Evolutionary conservation across 1,139 yeast species (phyloP), one percentile per base, ranked within the genome.

Genomic region (Taphrina wiesneri): DNA sequence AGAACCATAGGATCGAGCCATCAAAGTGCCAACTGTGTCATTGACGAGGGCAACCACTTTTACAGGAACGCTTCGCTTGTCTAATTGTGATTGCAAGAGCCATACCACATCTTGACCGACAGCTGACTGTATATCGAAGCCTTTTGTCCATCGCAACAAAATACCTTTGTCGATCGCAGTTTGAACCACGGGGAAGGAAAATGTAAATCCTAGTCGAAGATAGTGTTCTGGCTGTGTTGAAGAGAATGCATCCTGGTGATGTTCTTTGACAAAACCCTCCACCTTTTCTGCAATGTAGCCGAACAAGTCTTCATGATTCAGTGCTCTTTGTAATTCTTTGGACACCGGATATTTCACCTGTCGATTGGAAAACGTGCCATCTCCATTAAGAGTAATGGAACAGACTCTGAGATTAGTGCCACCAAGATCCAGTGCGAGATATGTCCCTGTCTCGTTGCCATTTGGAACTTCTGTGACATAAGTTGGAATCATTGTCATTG

Each of bases 121-220:
- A 52, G 90, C 85, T 72, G 92, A 97, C 41, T 85, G 83, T 72
- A 92, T 87, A 73, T 88, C 85, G 76, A 88, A 92, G 41, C 97
- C 97, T 77, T 92, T 92, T 34, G 97, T 90, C 98, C 98, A 92
- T 76, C 98, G 86, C 67, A 92, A 82, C 71, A 92, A 82, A 3
- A 83, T 85, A 68, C 98, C 98, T 9, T 84, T 79, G 74, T 86
- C 83, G 71, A 92, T 79, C 2, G 90, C 87, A 25, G 89, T 86
- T 78, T 92, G 98, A 70, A 86, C 83, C 32, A 90, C 91, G 1
- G 98, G 98, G 81, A 91, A 92, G 15, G 95, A 86, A 74, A 92
- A 92, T 0, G 97, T 91, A 78, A 92, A 90, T 0, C 98, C 97
- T 78, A 92, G 77, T 74, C 88, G 88, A 74, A 88, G 81, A 21